These are phyloP conservation scores for Xylariaceae sp. DNA, from an alignment of 2,329 filamentous ascomycete genomes.

Conservation along the genomic window DNA sequence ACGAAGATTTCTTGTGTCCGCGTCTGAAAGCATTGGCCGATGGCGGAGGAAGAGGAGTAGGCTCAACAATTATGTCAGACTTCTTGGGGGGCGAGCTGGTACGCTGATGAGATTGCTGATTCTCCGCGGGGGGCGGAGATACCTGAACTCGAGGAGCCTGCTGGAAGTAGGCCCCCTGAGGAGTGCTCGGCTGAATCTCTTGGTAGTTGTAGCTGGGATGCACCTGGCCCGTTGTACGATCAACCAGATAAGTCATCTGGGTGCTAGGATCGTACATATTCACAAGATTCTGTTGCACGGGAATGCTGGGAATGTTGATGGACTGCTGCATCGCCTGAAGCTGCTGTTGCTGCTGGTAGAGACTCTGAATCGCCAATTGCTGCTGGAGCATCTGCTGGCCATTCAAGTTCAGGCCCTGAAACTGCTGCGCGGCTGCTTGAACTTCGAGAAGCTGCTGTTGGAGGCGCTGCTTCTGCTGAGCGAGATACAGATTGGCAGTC, in stretches of 20 bases:
- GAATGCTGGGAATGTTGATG: constrained; percentile 49
- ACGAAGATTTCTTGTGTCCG: constrained; percentile 86
- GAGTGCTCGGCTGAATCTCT: constrained; percentile 42
- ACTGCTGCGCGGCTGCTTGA: constrained; percentile 78
- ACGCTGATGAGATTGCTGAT: constrained; percentile 49
- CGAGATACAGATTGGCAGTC: constrained; percentile 86
- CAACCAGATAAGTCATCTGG: constrained; percentile 76
- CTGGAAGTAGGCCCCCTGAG: constrained; percentile 33
- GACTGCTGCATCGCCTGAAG: constrained; percentile 64
- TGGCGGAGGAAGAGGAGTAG: constrained; percentile 72
- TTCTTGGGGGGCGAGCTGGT: constrained; percentile 65
- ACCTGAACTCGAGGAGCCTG: constrained; percentile 72
- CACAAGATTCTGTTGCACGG: constrained; percentile 71
- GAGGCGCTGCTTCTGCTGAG: constrained; percentile 89
- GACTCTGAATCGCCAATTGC: constrained; percentile 48
- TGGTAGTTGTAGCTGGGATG: constrained; percentile 36
- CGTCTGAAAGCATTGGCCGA: constrained; percentile 91
- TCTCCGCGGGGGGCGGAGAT: constrained; percentile 69
- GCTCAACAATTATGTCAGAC: constrained; percentile 64
- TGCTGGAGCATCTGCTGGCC: constrained; percentile 30
- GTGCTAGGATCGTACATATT: constrained; percentile 82
- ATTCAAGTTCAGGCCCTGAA: constrained; percentile 71
- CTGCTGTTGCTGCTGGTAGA: constrained; percentile 55
- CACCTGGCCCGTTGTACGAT: constrained; percentile 53
- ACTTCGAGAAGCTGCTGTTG: constrained; percentile 88